These are phyloP conservation scores for Tagetes erecta DNA, from an alignment of 129 eudicot genomes.

Conservation along the genomic window DNA sequence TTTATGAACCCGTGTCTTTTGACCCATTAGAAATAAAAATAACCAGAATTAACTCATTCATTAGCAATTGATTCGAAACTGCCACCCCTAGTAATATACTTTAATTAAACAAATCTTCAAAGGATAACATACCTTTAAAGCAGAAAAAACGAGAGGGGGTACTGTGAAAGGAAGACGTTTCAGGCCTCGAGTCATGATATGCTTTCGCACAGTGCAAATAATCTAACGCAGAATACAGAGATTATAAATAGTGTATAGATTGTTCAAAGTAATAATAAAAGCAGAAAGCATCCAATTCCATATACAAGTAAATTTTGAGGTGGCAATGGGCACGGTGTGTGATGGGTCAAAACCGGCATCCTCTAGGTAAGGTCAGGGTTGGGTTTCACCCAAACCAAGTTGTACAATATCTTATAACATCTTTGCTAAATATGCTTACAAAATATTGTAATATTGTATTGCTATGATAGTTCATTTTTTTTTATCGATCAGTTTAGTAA, in stretches of 20 bases:
- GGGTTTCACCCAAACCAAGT: too few species aligned
- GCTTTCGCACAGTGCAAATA: slow-evolving; percentile 71
- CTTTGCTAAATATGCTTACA: too few species aligned
- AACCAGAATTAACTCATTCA: neutral
- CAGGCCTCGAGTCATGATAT: slow-evolving; percentile 87
- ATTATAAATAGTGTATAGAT: neutral
- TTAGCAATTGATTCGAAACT: neutral
- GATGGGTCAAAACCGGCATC: neutral
- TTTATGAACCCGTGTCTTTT: neutral
- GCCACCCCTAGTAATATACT: neutral
- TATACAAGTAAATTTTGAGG: neutral
- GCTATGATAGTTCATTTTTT: neutral
- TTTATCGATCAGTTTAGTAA: neutral
- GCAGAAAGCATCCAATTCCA: slow-evolving; percentile 6
- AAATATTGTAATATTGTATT: neutral
- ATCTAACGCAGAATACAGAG: slow-evolving; percentile 49
- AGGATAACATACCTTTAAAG: slow-evolving; percentile 68
- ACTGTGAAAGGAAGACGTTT: slow-evolving; percentile 90
- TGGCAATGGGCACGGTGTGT: slow-evolving; percentile 6
- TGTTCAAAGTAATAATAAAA: neutral
- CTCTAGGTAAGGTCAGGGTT: neutral
- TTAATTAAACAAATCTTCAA: slow-evolving; percentile 5
- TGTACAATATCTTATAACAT: too few species aligned
- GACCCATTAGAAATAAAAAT: neutral
- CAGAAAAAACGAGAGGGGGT: slow-evolving; percentile 92